Conservation (phyloP, 805 yeast species). For the Yamadazyma nakazawae region DNA sequence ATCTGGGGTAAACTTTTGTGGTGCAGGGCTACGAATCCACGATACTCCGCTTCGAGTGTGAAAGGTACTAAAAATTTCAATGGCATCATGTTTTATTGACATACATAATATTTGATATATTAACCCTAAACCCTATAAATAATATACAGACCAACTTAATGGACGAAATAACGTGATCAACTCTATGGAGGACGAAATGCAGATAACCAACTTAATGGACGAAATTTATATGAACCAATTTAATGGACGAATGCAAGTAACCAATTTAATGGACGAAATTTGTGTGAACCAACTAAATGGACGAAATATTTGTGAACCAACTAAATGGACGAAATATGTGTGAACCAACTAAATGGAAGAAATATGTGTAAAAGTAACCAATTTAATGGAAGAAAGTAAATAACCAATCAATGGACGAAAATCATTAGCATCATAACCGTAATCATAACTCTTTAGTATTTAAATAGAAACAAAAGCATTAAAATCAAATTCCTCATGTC, state of each 20-base stretch:
- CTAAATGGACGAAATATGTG: constrained; percentile 4
- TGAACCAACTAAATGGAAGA: constrained; percentile 7
- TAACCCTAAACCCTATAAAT: constrained; percentile 6
- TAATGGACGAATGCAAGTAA: constrained; percentile 7
- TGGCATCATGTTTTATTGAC: neutral
- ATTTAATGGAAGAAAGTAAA: constrained; percentile 6
- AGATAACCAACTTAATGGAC: constrained; percentile 5
- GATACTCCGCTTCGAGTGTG: neutral
- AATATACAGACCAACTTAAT: constrained; percentile 2
- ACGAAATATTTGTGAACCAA: constrained; percentile 5
- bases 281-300: constrained; percentile 7
- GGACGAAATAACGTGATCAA: constrained; percentile 1
- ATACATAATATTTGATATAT: neutral
- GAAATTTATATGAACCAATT: constrained; percentile 6
- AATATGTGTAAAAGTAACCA: neutral
- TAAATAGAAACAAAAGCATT: constrained; percentile 16
- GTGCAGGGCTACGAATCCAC: neutral
- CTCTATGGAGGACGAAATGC: constrained; percentile 8
- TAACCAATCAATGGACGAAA: constrained; percentile 9
- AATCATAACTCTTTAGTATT: neutral
- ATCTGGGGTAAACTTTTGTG: constrained; percentile 4
- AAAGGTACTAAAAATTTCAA: neutral
- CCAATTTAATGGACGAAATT: constrained; percentile 9
- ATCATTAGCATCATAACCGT: neutral
- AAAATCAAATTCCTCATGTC: constrained; percentile 29